Base-by-base conservation (phyloP, 176 grass and related monocot genomes). In the Cocos nucifera region DNA sequence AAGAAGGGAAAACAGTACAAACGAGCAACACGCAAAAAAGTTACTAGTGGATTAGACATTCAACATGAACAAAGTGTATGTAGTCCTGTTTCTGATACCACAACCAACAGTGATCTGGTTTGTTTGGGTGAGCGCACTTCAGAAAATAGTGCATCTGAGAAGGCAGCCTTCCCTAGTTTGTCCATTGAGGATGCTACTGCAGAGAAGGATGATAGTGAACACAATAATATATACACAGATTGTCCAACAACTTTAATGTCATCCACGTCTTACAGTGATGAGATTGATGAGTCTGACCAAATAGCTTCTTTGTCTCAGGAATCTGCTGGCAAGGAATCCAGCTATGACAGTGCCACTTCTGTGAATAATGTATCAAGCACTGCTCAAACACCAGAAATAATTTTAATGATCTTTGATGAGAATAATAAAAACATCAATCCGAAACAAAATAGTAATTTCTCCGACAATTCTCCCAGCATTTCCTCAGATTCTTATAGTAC, bases 1-100 rank as follows among this genome's bases (percentile, higher is more conserved):
- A 89, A 79, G 78, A 89, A 85, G 72, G 75, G 51, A 63, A 89
- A 85, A 56, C 80, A 79, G 51, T 73, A 82, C 64, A 85, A 50
- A 58, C 74, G 71, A 56, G 22, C 12, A 51, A 63, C 29, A 50
- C 62, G 39, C 58, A 79, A 49, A 57, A 85, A 82, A 50, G 39
- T 22, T 65, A 62, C 64, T 4, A 62, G 53, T 73, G 65, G 57
- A 72, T 57, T 56, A 73, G 63, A 79, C 69, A 70, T n/a, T 66
- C 77, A 81, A 53, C 72, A 54, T 17, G 53, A 49, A 69, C 74
- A 74, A 75, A 58, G 49, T 22, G 28, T 17, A 1, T 49, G 54
- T 27, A 7, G 19, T 39, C 50, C 49, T 53, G 50, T 53, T 57
- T 50, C 74, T 64, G 71, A 75, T 62, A 62, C 28, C 12, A 44